Percentiles rank a stretch among this genome's conserved stretches.
These are phyloP conservation scores for Leishmania arabica DNA, from an alignment of 208 protist species.

Conservation along the genomic window DNA sequence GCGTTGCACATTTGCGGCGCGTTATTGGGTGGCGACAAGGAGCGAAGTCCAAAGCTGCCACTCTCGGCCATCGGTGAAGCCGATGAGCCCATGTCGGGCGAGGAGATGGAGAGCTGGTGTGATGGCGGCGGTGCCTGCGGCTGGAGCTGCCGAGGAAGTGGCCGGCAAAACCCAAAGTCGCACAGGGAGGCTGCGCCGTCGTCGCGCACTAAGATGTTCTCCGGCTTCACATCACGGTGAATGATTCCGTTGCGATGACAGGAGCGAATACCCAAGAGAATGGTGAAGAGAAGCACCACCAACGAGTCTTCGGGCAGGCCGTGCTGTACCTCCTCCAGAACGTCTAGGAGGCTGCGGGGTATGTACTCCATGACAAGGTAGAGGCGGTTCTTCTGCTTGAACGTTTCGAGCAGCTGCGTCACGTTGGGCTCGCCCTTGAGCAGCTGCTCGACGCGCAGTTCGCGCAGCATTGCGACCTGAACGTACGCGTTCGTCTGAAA, in stretches of 20 bases:
- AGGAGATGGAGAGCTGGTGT: neutral
- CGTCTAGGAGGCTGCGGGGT: conserved; percentile 86
- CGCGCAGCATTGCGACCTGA: conserved; percentile 88
- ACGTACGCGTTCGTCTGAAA: conserved; percentile 87
- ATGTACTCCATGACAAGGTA: conserved; percentile 96
- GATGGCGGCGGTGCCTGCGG: neutral
- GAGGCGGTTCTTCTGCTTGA: conserved; percentile 84
- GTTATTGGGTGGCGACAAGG: neutral
- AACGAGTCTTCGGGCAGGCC: conserved; percentile 63
- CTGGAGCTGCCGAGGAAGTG: conserved; percentile 30
- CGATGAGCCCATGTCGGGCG: neutral
- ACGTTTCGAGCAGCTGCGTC: conserved; percentile 88
- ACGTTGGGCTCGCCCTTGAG: conserved; percentile 90
- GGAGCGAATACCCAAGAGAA: conserved; percentile 86
- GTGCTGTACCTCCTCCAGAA: conserved; percentile 61
- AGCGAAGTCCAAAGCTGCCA: neutral
- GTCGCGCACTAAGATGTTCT: conserved; percentile 84
- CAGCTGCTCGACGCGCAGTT: conserved; percentile 91
- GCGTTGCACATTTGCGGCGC: neutral
- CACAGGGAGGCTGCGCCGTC: conserved; percentile 73
- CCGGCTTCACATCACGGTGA: conserved; percentile 94
- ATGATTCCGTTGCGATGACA: conserved; percentile 92
- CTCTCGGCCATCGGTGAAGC: neutral
- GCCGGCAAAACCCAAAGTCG: conserved; percentile 91
- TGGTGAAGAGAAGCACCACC: conserved; percentile 82